A percentile compares a stretch with the other conserved stretches of the same genome.
phyloP scores from a whole-genome alignment of 495 filamentous ascomycete species.

The Tuber magnatum region DNA sequence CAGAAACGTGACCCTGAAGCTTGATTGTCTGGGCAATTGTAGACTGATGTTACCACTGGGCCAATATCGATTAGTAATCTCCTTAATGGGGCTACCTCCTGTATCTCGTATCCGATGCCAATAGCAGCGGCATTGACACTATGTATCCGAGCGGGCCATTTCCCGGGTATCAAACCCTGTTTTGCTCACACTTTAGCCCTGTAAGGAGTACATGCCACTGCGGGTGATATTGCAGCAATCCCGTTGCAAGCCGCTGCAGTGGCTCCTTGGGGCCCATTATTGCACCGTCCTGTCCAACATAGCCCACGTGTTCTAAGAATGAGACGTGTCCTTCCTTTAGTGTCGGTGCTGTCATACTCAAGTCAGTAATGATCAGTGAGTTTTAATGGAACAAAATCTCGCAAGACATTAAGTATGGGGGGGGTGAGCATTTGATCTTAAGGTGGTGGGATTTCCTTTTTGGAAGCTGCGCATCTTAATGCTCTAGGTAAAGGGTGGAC shows the following conservation, averaged over 20 bases:
- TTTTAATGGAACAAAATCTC: not conserved
- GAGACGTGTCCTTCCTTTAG: constrained; percentile 1
- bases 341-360: not conserved
- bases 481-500: not conserved
- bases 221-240: not conserved
- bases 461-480: not conserved
- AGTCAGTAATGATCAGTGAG: not conserved
- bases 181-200: not conserved
- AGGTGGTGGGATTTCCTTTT: not conserved
- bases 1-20: not conserved
- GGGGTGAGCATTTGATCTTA: not conserved
- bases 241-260: not conserved
- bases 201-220: not conserved
- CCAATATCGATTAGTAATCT: not conserved
- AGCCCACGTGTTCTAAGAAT: not conserved
- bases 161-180: not conserved
- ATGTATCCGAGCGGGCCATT: not conserved
- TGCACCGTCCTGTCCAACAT: not conserved
- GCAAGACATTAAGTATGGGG: not conserved
- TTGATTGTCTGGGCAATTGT: not conserved
- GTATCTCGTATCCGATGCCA: not conserved
- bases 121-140: not conserved
- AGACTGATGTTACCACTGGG: not conserved
- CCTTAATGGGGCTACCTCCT: not conserved
- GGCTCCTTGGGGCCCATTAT: not conserved